These are phyloP conservation scores for Scheffersomyces coipomensis DNA, from an alignment of 805 yeast species.

Conservation along the genomic window DNA sequence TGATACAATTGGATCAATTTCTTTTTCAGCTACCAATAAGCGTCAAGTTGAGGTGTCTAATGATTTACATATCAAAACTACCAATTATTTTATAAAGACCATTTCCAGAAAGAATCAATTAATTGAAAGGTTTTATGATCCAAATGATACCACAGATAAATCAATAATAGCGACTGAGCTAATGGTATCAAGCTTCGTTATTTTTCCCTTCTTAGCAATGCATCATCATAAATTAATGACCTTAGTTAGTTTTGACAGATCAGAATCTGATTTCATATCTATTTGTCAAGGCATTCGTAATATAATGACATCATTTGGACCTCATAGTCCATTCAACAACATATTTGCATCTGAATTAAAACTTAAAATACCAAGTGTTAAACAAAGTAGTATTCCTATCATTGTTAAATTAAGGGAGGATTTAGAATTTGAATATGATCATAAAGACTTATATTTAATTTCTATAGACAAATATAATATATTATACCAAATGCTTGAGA, in stretches of 20 bases:
- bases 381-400: not conserved
- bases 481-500: not conserved
- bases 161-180: conserved; percentile 16
- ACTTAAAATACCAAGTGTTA: not conserved
- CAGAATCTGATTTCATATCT: conserved; percentile 15
- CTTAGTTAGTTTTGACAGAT: conserved; percentile 20
- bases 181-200: conserved; percentile 16
- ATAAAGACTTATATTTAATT: no score
- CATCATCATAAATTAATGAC: conserved; percentile 30
- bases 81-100: conserved; percentile 4
- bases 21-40: no score
- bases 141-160: no score
- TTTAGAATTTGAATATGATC: not conserved
- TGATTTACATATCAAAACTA: conserved; percentile 4
- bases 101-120: not conserved
- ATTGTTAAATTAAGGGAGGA: not conserved
- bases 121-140: not conserved
- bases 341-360: not conserved
- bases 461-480: not conserved
- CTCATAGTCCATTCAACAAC: not conserved
- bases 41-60: no score
- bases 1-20: no score
- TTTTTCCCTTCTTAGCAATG: conserved; percentile 27
- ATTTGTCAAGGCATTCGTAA: conserved; percentile 19
- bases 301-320: not conserved